Base-by-base conservation (phyloP, 208 protist genomes). In the Angomonas ambiguus region DNA sequence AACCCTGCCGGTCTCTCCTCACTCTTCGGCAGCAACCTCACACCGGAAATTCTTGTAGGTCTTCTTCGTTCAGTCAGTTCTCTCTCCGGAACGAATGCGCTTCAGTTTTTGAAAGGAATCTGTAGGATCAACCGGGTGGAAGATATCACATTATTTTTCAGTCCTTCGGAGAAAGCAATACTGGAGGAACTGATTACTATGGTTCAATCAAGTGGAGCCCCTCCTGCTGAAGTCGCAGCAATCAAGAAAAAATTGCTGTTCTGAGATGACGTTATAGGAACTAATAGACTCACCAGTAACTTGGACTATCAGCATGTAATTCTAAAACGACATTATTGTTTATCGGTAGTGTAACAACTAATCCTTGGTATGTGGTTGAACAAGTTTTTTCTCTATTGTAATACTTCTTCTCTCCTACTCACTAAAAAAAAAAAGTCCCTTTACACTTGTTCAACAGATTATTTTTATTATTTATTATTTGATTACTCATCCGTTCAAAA, bases 21-120 rank as follows among this genome's bases (percentile, higher is more conserved):
- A 2, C 75, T 96, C 27, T 92, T 96, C 69, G 86, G 83, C 31
- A 94, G 83, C 64, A 96, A 91, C 68, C 79, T 96, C 79, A 86
- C 83, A 11, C 83, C 91, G 0, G 87, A 93, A 30, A 87, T 96
- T 57, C 76, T 96, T 28, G 27, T 85, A 18, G 79, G 78, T 22
- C 67, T 96, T 25, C 61, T 96, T 56, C 22, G 70, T 8, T 74
- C 79, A 31, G 55, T 83, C 16, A 76, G 76, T 30, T 56, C 60
- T 5, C 71, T 90, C 32, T 56, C 69, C 24, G 77, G 72, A 0
- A 49, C 77, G 11, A 71, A 55, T 18, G 84, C 79, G 28, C 56
- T 86, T 28, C 57, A 80, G 55, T 90, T 86, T 58, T 63, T 88
- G 35, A 88, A 84, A 34, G 87, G 84, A 1, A 72, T 96, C 10